Base-by-base conservation (phyloP, 1,139 yeast genomes). In the Yamadazyma pseudoaaseri region DNA sequence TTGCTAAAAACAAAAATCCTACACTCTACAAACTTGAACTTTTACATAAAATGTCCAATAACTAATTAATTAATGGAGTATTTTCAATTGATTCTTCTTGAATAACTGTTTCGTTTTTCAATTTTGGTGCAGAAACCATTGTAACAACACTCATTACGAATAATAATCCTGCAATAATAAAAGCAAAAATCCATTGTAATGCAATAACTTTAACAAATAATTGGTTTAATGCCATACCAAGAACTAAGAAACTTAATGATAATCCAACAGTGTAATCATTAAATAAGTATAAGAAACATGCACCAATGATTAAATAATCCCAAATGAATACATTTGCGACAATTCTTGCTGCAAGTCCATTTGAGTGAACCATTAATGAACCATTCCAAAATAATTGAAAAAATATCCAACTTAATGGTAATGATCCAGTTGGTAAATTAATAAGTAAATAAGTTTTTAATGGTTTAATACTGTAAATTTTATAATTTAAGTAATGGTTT, bases 311-410 rank as follows among this genome's bases (percentile, higher is more conserved):
- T 47, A 86, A 65, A 60, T 82, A 82, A 56, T 79, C 83, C 95
- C 95, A 86, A 50, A 86, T 76, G 42, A 83, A 66, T 16, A 84
- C 58, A 56, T 86, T 85, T 39, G 92, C 85, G 17, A 85, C 44
- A 33, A 86, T 62, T 41, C 94, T 69, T n/a, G 86, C 79, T 21
- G 74, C 63, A 20, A 81, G 57, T 26, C 76, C 66, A 52, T 76
- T 80, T 47, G 78, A 70, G 37, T 64, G 69, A 50, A 79, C 62
- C 56, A 77, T 61, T 20, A 81, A 81, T 3, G 95, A 90, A 24
- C 95, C 94, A 50, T 83, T 83, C 95, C 95, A 85, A 63, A 85
- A 81, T 27, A 86, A 56, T 17, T 79, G 81, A 52, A 78, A 82
- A 42, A 83, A 56, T 25, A 81, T 61, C 95, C 95, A 86, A 17